Evolutionary conservation across 768 basidiomycete genomes (phyloP).

Genomic region (Sistotremastrum suecicum): DNA sequence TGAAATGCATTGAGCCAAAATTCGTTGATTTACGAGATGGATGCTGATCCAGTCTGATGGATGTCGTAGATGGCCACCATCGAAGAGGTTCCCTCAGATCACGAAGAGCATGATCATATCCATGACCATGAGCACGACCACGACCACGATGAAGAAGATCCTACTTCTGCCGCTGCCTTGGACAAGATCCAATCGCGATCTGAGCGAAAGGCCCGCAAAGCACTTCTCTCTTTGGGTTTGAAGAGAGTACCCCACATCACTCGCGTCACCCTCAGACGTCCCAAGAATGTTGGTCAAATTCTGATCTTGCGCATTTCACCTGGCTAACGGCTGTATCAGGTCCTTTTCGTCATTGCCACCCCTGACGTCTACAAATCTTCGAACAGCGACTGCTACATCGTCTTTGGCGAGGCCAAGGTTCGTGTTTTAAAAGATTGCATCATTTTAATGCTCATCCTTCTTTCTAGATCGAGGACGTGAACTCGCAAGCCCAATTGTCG

Average conservation of each 20-base stretch:
- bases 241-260: conserved; percentile 90
- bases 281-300: conserved; percentile 64
- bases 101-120: conserved; percentile 29
- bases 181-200: conserved; percentile 92
- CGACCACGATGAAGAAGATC: conserved; percentile 59
- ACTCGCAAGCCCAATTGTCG: conserved; percentile 59
- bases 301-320: neutral
- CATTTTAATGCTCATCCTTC: neutral
- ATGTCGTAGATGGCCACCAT: conserved; percentile 36
- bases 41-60: too few relatives aligned
- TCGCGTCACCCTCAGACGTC: conserved; percentile 85
- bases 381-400: conserved; percentile 96
- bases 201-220: conserved; percentile 92
- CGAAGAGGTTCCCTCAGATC: conserved; percentile 71
- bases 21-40: too few relatives aligned
- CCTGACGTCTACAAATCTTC: conserved; percentile 98
- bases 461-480: conserved; percentile 73
- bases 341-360: conserved; percentile 82
- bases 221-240: conserved; percentile 78
- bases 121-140: conserved; percentile 43
- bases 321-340: conserved; percentile 22
- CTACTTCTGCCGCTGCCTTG: conserved; percentile 68
- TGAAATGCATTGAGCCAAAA: too few relatives aligned
- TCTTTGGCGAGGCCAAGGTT: conserved; percentile 96
- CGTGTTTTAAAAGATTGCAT: conserved; percentile 2